phyloP scores from a whole-genome alignment of 179 eudicot species.

The Carnegiea gigantea region DNA sequence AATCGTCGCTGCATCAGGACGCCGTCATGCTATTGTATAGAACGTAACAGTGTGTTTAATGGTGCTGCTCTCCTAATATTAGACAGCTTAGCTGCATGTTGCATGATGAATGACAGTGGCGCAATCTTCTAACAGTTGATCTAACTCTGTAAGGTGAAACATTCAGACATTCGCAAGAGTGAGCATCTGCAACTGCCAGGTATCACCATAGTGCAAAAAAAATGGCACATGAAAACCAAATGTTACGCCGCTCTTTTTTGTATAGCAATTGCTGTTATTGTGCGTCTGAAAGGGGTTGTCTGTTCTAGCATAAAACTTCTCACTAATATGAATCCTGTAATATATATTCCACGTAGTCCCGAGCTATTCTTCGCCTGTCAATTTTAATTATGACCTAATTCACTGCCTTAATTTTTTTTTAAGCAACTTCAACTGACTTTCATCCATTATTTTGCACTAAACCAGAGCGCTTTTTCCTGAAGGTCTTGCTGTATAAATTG shows the following conservation, averaged over 20 bases:
- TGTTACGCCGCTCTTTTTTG: not conserved
- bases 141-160: constrained; percentile 64
- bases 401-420: not conserved
- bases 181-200: not conserved
- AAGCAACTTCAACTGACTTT: not conserved
- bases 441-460: not conserved
- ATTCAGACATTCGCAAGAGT: not conserved
- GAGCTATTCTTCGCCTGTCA: not conserved
- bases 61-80: constrained; percentile 75
- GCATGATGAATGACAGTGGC: constrained; percentile 86
- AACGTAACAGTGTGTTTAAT: constrained; percentile 58
- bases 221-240: not conserved
- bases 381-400: not conserved
- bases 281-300: not conserved
- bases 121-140: constrained; percentile 81
- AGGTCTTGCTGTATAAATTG: not conserved
- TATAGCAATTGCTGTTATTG: not conserved
- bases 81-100: constrained; percentile 83
- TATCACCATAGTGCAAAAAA: not conserved
- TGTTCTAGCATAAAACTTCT: not conserved
- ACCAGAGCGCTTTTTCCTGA: not conserved
- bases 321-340: not conserved
- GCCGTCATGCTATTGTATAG: constrained; percentile 52
- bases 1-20: constrained; percentile 45
- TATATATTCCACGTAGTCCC: not conserved